Conservation (phyloP, 192 early-diverging fungal species). For the Coemansia aciculifera region DNA sequence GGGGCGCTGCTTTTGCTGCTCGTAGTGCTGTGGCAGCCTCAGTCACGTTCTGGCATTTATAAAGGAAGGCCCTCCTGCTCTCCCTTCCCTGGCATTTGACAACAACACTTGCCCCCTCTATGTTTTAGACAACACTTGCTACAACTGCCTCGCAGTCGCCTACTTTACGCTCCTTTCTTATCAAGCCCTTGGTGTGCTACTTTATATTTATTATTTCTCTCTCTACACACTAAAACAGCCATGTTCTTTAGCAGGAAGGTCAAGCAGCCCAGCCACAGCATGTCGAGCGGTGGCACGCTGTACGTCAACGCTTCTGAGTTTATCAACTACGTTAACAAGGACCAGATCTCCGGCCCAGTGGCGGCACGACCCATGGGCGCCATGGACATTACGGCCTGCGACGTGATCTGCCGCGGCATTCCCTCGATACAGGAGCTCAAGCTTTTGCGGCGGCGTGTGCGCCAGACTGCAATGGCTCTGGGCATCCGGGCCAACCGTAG, state of each 20-base stretch:
- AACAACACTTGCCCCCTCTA: background rate
- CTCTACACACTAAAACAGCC: background rate
- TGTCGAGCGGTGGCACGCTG: conserved; percentile 19
- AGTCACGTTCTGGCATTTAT: background rate
- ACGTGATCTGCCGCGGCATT: conserved; percentile 52
- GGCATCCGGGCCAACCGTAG: conserved; percentile 48
- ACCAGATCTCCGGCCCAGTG: conserved; percentile 53
- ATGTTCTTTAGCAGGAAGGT: conserved; percentile 44
- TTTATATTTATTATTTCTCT: background rate
- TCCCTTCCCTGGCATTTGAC: background rate
- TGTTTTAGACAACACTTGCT: background rate
- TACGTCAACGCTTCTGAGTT: conserved; percentile 53
- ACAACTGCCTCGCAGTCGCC: background rate
- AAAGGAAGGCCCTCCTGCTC: background rate
- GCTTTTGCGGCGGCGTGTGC: conserved; percentile 42
- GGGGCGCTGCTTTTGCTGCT: background rate
- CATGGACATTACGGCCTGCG: conserved; percentile 55
- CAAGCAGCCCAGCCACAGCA: conserved; percentile 21
- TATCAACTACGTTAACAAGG: conserved; percentile 49
- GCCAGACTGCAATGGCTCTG: conserved; percentile 41
- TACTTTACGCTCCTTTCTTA: background rate
- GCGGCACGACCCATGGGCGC: conserved; percentile 48
- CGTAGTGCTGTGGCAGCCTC: background rate
- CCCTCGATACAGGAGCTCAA: conserved; percentile 38
- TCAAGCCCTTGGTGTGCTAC: background rate